Evolutionary conservation across 1,139 yeast species (phyloP).

Genomic region (Candida mesenterica): DNA sequence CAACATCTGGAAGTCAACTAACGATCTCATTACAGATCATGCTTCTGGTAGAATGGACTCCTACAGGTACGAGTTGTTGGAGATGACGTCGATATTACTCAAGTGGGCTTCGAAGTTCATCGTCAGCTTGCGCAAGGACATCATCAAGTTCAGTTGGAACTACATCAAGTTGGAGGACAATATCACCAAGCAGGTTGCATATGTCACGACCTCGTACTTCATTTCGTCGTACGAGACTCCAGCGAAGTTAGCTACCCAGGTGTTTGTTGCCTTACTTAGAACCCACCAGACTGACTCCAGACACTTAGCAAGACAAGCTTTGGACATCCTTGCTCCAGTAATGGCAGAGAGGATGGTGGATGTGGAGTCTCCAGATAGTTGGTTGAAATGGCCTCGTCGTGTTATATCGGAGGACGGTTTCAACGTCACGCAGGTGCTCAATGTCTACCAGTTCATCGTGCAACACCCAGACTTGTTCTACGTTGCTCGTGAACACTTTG

Average conservation of each 20-base stretch:
- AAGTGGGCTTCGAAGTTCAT: conserved; percentile 65
- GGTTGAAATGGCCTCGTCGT: conserved; percentile 96
- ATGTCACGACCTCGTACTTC: conserved; percentile 82
- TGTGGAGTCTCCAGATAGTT: conserved; percentile 59
- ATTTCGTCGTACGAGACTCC: conserved; percentile 90
- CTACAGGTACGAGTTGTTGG: conserved; percentile 75
- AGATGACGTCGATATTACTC: conserved; percentile 74
- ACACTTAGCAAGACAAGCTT: conserved; percentile 78
- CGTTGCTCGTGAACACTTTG: conserved; percentile 83
- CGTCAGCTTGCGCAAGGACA: conserved; percentile 72
- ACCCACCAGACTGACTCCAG: conserved; percentile 87
- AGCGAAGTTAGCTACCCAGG: conserved; percentile 83
- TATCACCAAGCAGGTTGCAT: conserved; percentile 89
- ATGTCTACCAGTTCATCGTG: conserved; percentile 86
- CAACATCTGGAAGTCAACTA: conserved; percentile 70
- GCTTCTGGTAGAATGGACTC: conserved; percentile 72
- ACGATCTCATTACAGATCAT: conserved; percentile 53
- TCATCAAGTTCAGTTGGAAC: conserved; percentile 93
- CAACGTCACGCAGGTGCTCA: conserved; percentile 77
- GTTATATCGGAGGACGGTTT: conserved; percentile 89
- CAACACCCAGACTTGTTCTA: conserved; percentile 83
- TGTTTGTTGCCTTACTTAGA: conserved; percentile 83
- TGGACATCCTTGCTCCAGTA: conserved; percentile 87
- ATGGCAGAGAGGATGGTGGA: conserved; percentile 64
- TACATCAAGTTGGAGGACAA: conserved; percentile 87